Evolutionary conservation across 768 basidiomycete species (phyloP).

Genomic region (Fomitopsis serialis): DNA sequence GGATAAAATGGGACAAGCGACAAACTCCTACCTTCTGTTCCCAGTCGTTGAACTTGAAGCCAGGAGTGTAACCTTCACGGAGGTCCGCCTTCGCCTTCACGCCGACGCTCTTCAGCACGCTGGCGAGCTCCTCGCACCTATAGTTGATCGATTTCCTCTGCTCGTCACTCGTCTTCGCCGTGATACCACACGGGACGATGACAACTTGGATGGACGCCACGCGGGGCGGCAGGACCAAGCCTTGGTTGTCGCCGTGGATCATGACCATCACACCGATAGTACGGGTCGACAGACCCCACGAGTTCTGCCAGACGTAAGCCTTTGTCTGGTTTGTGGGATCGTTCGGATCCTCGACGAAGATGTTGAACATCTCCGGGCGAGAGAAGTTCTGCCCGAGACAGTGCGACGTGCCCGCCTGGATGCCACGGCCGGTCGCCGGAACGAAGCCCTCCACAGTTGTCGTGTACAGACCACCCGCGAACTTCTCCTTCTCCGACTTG

Average conservation of each 20-base stretch:
- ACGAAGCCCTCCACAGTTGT: slow-evolving; percentile 98
- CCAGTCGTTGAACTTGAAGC: slow-evolving; percentile 99
- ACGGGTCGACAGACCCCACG: slow-evolving; percentile 96
- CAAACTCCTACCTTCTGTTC: slow-evolving; percentile 78
- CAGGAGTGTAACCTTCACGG: slow-evolving; percentile 94
- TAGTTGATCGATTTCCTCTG: slow-evolving; percentile 67
- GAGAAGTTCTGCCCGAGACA: slow-evolving; percentile 99
- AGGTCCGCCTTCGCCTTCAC: slow-evolving; percentile 87
- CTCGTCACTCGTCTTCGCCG: slow-evolving; percentile 71
- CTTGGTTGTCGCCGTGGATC: slow-evolving; percentile 98
- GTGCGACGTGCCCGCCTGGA: slow-evolving; percentile 97
- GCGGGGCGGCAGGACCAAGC: slow-evolving; percentile 92
- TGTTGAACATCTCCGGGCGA: slow-evolving; percentile 94
- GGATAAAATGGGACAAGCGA: neutral
- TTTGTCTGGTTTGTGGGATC: slow-evolving; percentile 64
- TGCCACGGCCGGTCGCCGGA: slow-evolving; percentile 93
- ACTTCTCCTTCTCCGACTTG: slow-evolving; percentile 99
- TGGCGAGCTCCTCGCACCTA: slow-evolving; percentile 73
- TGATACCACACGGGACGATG: slow-evolving; percentile 91
- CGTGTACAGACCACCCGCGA: slow-evolving; percentile 96
- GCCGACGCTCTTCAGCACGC: slow-evolving; percentile 63
- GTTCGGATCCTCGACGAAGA: slow-evolving; percentile 91
- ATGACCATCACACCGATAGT: slow-evolving; percentile 99
- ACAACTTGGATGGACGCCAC: slow-evolving; percentile 92
- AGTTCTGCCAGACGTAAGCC: slow-evolving; percentile 94